Evolutionary conservation across 176 grass and related monocot species (phyloP), one percentile per base, ranked within the genome.

Genomic region (Paspalum notatum): DNA sequence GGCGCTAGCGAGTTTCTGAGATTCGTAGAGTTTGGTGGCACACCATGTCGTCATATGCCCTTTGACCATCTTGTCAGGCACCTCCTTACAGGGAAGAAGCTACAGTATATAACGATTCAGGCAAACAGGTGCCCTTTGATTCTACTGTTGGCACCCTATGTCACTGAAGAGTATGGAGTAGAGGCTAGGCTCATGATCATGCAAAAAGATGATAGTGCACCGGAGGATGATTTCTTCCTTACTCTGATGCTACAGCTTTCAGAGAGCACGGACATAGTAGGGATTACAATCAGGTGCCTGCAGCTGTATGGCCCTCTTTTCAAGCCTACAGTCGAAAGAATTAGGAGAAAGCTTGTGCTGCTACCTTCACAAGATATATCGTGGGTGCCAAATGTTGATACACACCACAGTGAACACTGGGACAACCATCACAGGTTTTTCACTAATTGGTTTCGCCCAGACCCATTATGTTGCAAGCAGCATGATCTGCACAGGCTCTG

Each of bases 381-480:
- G 13, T 67, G 64, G 65, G 20, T 11, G 39, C 40, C 65, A 44
- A 5, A 20, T 22, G 1, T 67, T 44, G 41, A 67, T 67, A 21
- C 54, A 56, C 54, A 56, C 10, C 20, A 68, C 12, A 68, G 10
- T 24, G 21, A 68, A 25, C 66, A 68, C 43, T 68, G 42, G 66
- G 11, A 68, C 6, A 46, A 68, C 14, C 66, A 46, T 22, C 11
- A 8, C 12, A 8, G n/a, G 13, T 68, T 46, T 0, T 1, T 6
- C 2, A 44, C 3, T 13, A 4, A 67, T 2, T 67, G 18, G 18
- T 6, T 13, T 22, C 65, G 65, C 20, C 65, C 65, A 44, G 42
- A 67, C 10, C 40, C 65, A 13, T 44, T 67, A 7, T 67, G 65
- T 44, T 67, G 65, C 65, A 67, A 67, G 20, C 40, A 67, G 40